phyloP scores from a whole-genome alignment of 1,284 basidiomycete genomes.

The Tilletia horrida region DNA sequence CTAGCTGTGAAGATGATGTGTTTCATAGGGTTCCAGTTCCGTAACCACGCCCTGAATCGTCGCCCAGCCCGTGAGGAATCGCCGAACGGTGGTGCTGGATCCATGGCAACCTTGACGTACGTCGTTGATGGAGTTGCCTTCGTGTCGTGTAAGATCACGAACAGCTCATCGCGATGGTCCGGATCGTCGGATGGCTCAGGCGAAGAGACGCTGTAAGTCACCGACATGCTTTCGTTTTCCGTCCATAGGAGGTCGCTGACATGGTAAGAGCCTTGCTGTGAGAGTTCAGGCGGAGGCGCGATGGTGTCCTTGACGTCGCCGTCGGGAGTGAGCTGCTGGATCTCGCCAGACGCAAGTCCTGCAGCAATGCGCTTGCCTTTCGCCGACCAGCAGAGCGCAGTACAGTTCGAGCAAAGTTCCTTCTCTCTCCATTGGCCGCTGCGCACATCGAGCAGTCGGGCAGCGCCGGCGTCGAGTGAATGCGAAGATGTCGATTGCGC shows the following conservation, averaged over 20 bases:
- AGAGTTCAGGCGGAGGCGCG: slow-evolving; percentile 60
- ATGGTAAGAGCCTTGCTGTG: slow-evolving; percentile 57
- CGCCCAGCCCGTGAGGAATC: slow-evolving; percentile 62
- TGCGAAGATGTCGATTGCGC: slow-evolving; percentile 53
- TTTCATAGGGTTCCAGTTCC: slow-evolving; percentile 67
- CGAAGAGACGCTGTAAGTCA: slow-evolving; percentile 62
- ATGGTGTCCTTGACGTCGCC: slow-evolving; percentile 65
- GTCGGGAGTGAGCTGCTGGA: slow-evolving; percentile 67
- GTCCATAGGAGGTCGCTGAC: slow-evolving; percentile 66
- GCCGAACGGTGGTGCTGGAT: slow-evolving; percentile 63
- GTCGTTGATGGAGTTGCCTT: slow-evolving; percentile 60
- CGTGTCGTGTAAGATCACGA: slow-evolving; percentile 66
- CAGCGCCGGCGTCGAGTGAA: slow-evolving; percentile 31
- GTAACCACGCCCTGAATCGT: slow-evolving; percentile 61
- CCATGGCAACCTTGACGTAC: slow-evolving; percentile 59
- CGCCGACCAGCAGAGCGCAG: slow-evolving; percentile 73
- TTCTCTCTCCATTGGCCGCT: slow-evolving; percentile 30
- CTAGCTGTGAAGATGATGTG: slow-evolving; percentile 69
- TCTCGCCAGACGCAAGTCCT: slow-evolving; percentile 68
- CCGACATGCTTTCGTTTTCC: slow-evolving; percentile 69
- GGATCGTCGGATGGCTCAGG: slow-evolving; percentile 37
- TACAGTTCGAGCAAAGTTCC: slow-evolving; percentile 26
- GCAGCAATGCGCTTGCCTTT: slow-evolving; percentile 81
- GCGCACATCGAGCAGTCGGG: slow-evolving; percentile 33
- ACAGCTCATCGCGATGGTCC: slow-evolving; percentile 61